Conservation (phyloP, 129 eudicot genomes). For the Chrysanthemum seticuspe region DNA sequence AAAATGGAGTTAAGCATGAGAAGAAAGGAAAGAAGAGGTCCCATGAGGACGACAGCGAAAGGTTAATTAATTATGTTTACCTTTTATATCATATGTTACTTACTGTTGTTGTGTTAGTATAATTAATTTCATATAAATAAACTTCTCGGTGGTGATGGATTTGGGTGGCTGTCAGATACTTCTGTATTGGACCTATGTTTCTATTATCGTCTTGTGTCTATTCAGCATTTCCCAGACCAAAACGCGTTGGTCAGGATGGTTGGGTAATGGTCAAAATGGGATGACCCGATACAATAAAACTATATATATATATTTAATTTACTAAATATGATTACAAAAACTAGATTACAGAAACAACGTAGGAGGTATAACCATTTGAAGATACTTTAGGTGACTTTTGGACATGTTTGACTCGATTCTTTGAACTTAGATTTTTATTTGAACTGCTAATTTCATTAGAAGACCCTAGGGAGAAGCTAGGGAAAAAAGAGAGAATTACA, state of each 20-base stretch:
- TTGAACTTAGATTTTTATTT: background rate
- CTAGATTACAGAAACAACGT: background rate
- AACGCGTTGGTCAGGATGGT: background rate
- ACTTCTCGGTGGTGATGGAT: background rate
- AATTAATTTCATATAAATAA: background rate
- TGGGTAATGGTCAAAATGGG: background rate
- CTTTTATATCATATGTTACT: background rate
- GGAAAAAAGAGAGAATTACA: too few relatives aligned
- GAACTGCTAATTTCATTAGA: too few relatives aligned
- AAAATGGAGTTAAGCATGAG: slow-evolving; percentile 67
- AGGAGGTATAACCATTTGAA: background rate
- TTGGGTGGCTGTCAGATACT: background rate
- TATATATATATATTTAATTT: background rate
- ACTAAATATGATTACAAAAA: background rate
- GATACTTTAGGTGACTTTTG: background rate
- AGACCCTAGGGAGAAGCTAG: too few relatives aligned
- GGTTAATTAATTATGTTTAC: slow-evolving; percentile 34
- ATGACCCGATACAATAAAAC: background rate
- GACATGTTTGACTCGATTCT: background rate
- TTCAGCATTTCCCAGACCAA: background rate
- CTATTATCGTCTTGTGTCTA: background rate
- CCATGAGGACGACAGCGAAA: slow-evolving; percentile 83
- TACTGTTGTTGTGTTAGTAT: background rate
- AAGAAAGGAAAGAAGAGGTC: slow-evolving; percentile 85
- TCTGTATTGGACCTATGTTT: background rate